A percentile compares a stretch with the other conserved stretches of the same genome.
Evolutionary conservation across 1,284 basidiomycete genomes (phyloP).

Genomic region (Ceratobasidium sp.): DNA sequence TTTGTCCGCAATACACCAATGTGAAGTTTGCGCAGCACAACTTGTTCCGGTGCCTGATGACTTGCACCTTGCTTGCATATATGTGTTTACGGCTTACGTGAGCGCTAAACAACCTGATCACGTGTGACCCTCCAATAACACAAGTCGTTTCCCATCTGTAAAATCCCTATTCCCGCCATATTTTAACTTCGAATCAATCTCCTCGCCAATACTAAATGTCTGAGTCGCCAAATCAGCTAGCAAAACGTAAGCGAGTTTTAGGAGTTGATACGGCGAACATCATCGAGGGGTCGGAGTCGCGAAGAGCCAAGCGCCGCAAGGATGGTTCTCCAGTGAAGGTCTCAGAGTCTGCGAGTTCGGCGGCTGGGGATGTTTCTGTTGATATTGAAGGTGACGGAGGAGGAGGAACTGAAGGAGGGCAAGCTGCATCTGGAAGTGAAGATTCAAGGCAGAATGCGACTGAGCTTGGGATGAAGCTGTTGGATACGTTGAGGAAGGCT

Average conservation of each 20-base stretch:
- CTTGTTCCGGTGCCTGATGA: not conserved
- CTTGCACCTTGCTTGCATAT: not conserved
- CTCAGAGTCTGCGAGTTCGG: slow-evolving; percentile 32
- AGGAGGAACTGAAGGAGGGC: not conserved
- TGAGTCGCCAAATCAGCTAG: slow-evolving; percentile 28
- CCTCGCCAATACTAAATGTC: slow-evolving; percentile 19
- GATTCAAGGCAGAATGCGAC: not conserved
- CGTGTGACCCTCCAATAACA: slow-evolving; percentile 10
- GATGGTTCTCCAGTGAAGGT: slow-evolving; percentile 40
- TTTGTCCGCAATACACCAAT: slow-evolving; percentile 8
- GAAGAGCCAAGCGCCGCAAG: slow-evolving; percentile 45
- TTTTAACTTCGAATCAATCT: not conserved
- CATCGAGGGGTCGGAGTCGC: slow-evolving; percentile 43
- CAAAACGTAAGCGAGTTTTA: slow-evolving; percentile 41
- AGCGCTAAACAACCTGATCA: slow-evolving; percentile 29
- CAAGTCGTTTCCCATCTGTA: slow-evolving; percentile 32
- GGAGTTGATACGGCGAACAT: slow-evolving; percentile 47
- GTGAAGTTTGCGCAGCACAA: not conserved
- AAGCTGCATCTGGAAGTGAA: not conserved
- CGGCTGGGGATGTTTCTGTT: slow-evolving; percentile 19
- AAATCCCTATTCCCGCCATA: not conserved
- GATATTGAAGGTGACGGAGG: slow-evolving; percentile 16
- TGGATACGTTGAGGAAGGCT: slow-evolving; percentile 78
- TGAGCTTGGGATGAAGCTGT: slow-evolving; percentile 74
- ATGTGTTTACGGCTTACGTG: slow-evolving; percentile 21